Evolutionary conservation across 441 rosid genomes (phyloP).

Genomic region (Pelargonium australe): DNA sequence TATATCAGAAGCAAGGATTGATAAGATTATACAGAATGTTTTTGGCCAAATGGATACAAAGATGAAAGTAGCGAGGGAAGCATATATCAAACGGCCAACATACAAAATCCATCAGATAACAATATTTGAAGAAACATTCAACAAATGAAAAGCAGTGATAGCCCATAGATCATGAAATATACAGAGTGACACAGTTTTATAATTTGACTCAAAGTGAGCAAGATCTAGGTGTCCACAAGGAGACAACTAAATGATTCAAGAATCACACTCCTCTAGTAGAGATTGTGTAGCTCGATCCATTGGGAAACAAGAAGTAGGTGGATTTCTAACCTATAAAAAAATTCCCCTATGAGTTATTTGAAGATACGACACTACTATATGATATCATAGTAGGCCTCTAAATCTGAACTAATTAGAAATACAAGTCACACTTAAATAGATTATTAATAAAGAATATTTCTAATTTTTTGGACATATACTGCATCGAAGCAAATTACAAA

Average conservation of each 20-base stretch:
- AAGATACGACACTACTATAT: background rate
- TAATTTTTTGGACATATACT: background rate
- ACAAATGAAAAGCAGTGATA: background rate
- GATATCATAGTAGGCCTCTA: too few relatives aligned
- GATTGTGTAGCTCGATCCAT: too few relatives aligned
- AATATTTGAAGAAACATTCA: background rate
- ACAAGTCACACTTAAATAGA: background rate
- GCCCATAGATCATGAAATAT: background rate
- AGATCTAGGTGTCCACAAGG: too few relatives aligned
- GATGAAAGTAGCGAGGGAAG: background rate
- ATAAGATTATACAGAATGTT: background rate
- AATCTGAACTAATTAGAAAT: background rate
- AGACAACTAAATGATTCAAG: too few relatives aligned
- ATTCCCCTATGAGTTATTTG: background rate
- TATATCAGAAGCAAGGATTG: background rate
- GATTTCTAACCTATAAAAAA: background rate
- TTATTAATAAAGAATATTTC: constrained; percentile 1
- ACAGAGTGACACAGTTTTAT: background rate
- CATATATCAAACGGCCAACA: background rate
- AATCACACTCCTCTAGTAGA: too few relatives aligned
- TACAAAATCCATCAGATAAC: background rate
- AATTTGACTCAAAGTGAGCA: background rate
- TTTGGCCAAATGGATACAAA: background rate
- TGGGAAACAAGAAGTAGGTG: background rate
- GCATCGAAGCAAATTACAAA: background rate